These are phyloP conservation scores for Penicillium arizonense DNA, from an alignment of 495 filamentous ascomycete species.

Conservation along the genomic window DNA sequence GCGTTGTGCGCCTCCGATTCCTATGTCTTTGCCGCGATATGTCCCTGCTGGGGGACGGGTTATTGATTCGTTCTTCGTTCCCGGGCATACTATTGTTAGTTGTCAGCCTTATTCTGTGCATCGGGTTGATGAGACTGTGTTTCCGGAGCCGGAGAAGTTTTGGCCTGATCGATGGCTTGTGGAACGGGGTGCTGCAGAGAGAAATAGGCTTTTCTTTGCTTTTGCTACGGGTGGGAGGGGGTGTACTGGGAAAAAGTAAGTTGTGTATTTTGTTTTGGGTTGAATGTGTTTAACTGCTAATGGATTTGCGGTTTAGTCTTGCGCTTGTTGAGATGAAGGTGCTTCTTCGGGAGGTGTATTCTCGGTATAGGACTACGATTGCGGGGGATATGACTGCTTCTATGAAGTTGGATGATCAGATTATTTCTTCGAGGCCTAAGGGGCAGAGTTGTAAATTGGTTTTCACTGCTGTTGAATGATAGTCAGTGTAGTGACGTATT, in stretches of 20 bases:
- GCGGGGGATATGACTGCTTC: conserved; percentile 48
- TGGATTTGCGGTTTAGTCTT: conserved; percentile 37
- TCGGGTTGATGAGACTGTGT: conserved; percentile 53
- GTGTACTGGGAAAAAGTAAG: conserved; percentile 49
- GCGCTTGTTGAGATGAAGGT: conserved; percentile 67
- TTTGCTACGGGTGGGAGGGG: conserved; percentile 42
- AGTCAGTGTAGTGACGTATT: neutral
- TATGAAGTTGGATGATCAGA: conserved; percentile 58
- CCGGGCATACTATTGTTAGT: conserved; percentile 61
- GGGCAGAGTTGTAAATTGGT: conserved; percentile 53
- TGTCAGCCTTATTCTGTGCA: conserved; percentile 69
- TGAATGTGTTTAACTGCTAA: conserved; percentile 30
- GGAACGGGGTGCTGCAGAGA: conserved; percentile 36
- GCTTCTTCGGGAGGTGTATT: conserved; percentile 57
- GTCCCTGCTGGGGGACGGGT: conserved; percentile 44
- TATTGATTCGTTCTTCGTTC: conserved; percentile 46
- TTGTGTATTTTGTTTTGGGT: conserved; percentile 31
- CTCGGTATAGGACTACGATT: conserved; percentile 50
- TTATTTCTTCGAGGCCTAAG: conserved; percentile 56
- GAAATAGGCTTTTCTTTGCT: conserved; percentile 45
- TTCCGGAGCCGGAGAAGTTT: conserved; percentile 54
- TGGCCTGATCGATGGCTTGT: conserved; percentile 65
- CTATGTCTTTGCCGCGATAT: conserved; percentile 64
- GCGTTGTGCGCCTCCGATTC: conserved; percentile 60
- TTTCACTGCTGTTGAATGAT: conserved; percentile 29